A percentile compares a stretch with the other conserved stretches of the same genome.
These are phyloP conservation scores for Ceraceosorus bombacis DNA, from an alignment of 1,284 basidiomycete species.

Conservation along the genomic window DNA sequence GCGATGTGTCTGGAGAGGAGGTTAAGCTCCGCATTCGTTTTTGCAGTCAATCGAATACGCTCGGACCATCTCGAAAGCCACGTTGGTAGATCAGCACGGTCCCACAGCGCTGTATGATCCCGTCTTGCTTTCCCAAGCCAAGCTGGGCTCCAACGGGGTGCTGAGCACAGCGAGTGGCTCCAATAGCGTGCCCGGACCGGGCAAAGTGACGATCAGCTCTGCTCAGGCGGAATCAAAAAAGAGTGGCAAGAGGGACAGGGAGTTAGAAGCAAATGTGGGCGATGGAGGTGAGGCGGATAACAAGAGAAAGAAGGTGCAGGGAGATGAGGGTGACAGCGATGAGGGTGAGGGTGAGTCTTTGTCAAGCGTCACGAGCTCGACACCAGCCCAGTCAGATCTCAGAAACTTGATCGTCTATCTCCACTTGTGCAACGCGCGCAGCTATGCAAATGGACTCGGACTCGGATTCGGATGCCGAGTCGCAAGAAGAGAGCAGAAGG, in stretches of 20 bases:
- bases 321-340: conserved; percentile 54
- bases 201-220: conserved; percentile 48
- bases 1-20: conserved; percentile 67
- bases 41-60: conserved; percentile 25
- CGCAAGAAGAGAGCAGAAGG: background rate
- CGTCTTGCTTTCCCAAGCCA: conserved; percentile 10
- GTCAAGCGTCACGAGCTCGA: no score
- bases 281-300: conserved; percentile 57
- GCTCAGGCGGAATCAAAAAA: conserved; percentile 51
- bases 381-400: no score
- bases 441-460: conserved; percentile 74
- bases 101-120: conserved; percentile 31
- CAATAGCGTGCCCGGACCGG: conserved; percentile 6
- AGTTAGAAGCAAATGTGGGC: conserved; percentile 51
- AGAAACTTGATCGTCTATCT: background rate
- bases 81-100: conserved; percentile 40
- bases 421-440: background rate
- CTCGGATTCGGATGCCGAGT: conserved; percentile 15
- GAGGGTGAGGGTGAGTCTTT: conserved; percentile 51
- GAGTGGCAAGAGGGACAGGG: conserved; percentile 62
- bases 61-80: conserved; percentile 48
- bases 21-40: conserved; percentile 65
- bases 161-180: no score
- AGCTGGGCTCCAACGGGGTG: background rate
- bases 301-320: conserved; percentile 60